phyloP scores from a whole-genome alignment of 208 protist genomes.

The Novymonas esmeraldas region DNA sequence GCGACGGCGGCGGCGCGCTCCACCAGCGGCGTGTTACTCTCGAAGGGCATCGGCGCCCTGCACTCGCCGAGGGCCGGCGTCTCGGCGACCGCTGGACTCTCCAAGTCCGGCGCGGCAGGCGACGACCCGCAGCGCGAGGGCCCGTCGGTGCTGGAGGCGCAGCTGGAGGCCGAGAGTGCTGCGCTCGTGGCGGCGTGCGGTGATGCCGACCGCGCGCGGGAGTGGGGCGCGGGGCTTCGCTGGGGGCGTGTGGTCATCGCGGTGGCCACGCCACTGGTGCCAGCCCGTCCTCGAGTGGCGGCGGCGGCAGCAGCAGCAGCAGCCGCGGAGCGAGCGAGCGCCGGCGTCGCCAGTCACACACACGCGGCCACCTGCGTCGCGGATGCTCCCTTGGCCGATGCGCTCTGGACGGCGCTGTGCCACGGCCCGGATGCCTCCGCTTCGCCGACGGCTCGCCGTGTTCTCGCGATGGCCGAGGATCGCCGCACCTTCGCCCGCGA shows the following conservation, averaged over 20 bases:
- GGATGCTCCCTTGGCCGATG: conserved; percentile 13
- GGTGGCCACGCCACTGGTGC: conserved; percentile 4
- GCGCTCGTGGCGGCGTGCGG: background rate
- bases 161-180: conserved; percentile 2
- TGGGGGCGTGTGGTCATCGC: conserved; percentile 5
- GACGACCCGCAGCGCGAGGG: background rate
- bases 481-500: conserved; percentile 35
- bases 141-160: conserved; percentile 4
- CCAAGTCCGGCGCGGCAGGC: background rate
- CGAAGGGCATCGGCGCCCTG: too few species aligned
- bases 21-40: too few species aligned
- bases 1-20: too few species aligned
- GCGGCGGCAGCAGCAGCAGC: background rate
- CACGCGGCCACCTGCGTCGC: background rate
- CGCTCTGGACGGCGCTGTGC: conserved; percentile 22
- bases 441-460: background rate
- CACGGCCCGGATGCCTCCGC: background rate
- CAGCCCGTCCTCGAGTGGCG: background rate
- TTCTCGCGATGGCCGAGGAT: conserved; percentile 14
- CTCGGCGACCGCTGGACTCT: background rate
- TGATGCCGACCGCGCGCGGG: background rate
- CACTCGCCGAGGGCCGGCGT: too few species aligned
- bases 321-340: background rate
- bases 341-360: background rate
- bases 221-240: background rate